Evolutionary conservation across 768 basidiomycete genomes (phyloP), one percentile per base, ranked within the genome.

Genomic region (Mrakia gelida): DNA sequence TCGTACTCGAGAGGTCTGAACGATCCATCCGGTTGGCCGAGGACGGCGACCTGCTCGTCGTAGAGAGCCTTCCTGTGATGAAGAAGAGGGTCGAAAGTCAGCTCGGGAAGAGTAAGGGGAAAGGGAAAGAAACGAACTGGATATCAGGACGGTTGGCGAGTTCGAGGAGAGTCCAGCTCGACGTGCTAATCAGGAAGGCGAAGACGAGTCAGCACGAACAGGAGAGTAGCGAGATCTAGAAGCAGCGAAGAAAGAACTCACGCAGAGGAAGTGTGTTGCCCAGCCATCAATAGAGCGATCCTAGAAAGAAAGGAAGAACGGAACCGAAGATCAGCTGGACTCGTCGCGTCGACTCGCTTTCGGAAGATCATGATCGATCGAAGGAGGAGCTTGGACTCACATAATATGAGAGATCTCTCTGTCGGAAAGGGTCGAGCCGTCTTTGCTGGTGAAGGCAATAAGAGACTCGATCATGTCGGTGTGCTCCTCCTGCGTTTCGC

Each of bases 201-300:
- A n/a, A n/a, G n/a, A n/a, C n/a, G n/a, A n/a, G n/a, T n/a, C n/a
- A n/a, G n/a, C n/a, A n/a, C n/a, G n/a, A n/a, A n/a, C n/a, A n/a
- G n/a, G n/a, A n/a, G n/a, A n/a, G n/a, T n/a, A n/a, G n/a, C n/a
- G n/a, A n/a, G n/a, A n/a, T n/a, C n/a, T n/a, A n/a, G n/a, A n/a
- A n/a, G n/a, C n/a, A n/a, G n/a, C n/a, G n/a, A n/a, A n/a, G n/a
- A n/a, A n/a, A n/a, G n/a, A n/a, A n/a, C n/a, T n/a, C n/a, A n/a
- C n/a, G 97, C 91, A 23, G 97, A 96, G 81, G 92, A 93, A 0
- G 97, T 99, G 85, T 99, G 97, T 86, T 99, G 97, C 56, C 97
- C 97, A 62, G 96, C 97, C 97, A 99, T 98, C 80, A 99, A 90
- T 65, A 99, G 89, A 21, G 97, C 97, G 82, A 98, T 99, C 72